Conservation (phyloP, 176 grass and related monocot genomes). For the Poa annua region DNA sequence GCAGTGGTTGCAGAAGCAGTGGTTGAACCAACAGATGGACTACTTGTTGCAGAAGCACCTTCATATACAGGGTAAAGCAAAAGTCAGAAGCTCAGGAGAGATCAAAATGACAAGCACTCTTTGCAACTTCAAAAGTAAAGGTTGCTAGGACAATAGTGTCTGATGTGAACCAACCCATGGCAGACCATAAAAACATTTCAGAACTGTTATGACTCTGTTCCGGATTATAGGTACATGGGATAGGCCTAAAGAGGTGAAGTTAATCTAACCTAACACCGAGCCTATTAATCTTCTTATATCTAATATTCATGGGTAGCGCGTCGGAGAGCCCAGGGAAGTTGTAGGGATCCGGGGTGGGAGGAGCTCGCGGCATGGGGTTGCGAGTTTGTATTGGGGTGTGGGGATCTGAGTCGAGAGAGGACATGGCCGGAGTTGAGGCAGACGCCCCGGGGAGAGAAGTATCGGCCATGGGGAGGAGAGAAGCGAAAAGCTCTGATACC, state of each 20-base stretch:
- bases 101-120: neutral
- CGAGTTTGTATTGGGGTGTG: too few species aligned
- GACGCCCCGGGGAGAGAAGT: too few species aligned
- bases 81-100: slow-evolving; percentile 12
- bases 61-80: slow-evolving; percentile 34
- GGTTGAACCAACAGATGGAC: slow-evolving; percentile 46
- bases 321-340: too few species aligned
- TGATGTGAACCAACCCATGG: neutral
- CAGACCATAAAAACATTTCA: slow-evolving; percentile 1
- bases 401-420: too few species aligned
- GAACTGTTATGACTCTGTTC: neutral
- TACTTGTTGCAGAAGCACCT: slow-evolving; percentile 52
- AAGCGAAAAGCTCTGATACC: too few species aligned
- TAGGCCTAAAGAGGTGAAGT: neutral
- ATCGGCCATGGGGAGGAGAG: too few species aligned
- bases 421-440: too few species aligned
- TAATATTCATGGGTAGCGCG: neutral
- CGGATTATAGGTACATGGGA: neutral
- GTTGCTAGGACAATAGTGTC: neutral
- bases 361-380: too few species aligned
- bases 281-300: neutral
- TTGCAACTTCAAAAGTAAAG: neutral
- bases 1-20: slow-evolving; percentile 30
- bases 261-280: neutral
- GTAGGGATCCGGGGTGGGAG: too few species aligned